Conservation (phyloP, 1,284 basidiomycete genomes). For the Austroboletus niveus region DNA sequence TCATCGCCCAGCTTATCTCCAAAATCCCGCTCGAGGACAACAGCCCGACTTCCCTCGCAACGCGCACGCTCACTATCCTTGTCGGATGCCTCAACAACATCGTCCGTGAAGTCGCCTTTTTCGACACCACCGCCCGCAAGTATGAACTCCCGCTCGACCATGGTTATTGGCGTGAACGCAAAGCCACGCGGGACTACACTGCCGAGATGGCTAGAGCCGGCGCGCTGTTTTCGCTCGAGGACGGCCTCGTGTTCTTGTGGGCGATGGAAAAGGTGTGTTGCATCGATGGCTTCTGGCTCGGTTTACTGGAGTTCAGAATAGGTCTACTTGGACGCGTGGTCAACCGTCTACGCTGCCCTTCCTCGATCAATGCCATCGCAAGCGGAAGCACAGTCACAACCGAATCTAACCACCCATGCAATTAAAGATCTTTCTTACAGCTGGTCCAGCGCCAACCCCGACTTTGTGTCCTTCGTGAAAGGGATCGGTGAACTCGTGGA, state of each 20-base stretch:
- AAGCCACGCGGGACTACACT: conserved; percentile 63
- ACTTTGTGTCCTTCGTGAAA: conserved; percentile 62
- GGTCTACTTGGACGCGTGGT: conserved; percentile 69
- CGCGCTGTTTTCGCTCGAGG: too few species aligned
- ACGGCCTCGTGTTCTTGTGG: conserved; percentile 31
- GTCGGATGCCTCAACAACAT: conserved; percentile 54
- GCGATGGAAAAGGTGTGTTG: conserved; percentile 62
- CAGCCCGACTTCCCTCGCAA: conserved; percentile 28
- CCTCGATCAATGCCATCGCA: conserved; percentile 2
- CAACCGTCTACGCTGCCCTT: conserved; percentile 41
- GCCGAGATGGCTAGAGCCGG: conserved; percentile 37
- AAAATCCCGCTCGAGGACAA: conserved; percentile 48
- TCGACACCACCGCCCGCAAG: conserved; percentile 47
- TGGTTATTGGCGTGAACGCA: conserved; percentile 49
- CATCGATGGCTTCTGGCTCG: background rate
- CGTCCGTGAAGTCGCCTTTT: conserved; percentile 61
- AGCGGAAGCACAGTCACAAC: conserved; percentile 10
- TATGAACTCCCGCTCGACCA: conserved; percentile 43
- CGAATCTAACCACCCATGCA: conserved; percentile 23
- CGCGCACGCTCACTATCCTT: conserved; percentile 49
- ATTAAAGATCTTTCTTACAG: conserved; percentile 54
- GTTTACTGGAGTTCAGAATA: conserved; percentile 12
- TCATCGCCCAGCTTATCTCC: conserved; percentile 56
- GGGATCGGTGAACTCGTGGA: conserved; percentile 55
- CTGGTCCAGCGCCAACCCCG: conserved; percentile 55